These are phyloP conservation scores for Arachnomyces sp. DNA, from an alignment of 2,329 filamentous ascomycete genomes.

Conservation along the genomic window DNA sequence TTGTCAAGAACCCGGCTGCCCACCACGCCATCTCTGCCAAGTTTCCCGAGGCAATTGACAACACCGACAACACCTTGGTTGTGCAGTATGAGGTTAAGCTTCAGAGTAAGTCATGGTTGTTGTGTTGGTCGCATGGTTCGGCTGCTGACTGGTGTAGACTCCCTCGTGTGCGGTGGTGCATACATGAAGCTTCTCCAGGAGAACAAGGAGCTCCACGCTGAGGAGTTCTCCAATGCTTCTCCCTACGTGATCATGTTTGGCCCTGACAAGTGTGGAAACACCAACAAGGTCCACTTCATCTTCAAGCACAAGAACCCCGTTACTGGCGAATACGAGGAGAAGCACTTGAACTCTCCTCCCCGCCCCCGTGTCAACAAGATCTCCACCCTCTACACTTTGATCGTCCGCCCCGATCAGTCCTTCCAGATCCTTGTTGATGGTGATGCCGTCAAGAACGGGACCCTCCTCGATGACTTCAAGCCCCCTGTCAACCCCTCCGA, in stretches of 20 bases:
- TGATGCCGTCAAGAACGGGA: slow-evolving; percentile 78
- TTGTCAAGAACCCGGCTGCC: slow-evolving; percentile 94
- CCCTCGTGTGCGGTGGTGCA: slow-evolving; percentile 93
- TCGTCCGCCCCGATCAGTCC: slow-evolving; percentile 93
- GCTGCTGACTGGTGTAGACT: slow-evolving; percentile 52
- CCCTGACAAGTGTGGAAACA: slow-evolving; percentile 97
- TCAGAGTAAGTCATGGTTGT: slow-evolving; percentile 60
- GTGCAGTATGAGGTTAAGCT: slow-evolving; percentile 99
- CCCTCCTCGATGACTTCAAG: slow-evolving; percentile 84
- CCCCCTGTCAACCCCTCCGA: slow-evolving; percentile 87
- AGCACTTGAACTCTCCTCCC: slow-evolving; percentile 82
- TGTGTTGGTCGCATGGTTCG: neutral
- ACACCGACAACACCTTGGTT: slow-evolving; percentile 93
- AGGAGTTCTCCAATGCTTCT: slow-evolving; percentile 95
- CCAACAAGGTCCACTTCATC: slow-evolving; percentile 97
- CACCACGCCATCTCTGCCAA: slow-evolving; percentile 99
- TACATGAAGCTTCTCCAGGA: slow-evolving; percentile 99
- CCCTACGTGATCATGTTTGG: slow-evolving; percentile 99
- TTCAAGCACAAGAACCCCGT: slow-evolving; percentile 99
- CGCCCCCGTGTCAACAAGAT: slow-evolving; percentile 84
- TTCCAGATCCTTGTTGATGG: slow-evolving; percentile 89
- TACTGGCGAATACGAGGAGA: slow-evolving; percentile 99
- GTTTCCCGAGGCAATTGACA: slow-evolving; percentile 92
- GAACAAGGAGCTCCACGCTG: slow-evolving; percentile 90
- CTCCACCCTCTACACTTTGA: slow-evolving; percentile 89